Base-by-base conservation (phyloP, 2,329 filamentous ascomycete species). In the Graphium sp. region DNA sequence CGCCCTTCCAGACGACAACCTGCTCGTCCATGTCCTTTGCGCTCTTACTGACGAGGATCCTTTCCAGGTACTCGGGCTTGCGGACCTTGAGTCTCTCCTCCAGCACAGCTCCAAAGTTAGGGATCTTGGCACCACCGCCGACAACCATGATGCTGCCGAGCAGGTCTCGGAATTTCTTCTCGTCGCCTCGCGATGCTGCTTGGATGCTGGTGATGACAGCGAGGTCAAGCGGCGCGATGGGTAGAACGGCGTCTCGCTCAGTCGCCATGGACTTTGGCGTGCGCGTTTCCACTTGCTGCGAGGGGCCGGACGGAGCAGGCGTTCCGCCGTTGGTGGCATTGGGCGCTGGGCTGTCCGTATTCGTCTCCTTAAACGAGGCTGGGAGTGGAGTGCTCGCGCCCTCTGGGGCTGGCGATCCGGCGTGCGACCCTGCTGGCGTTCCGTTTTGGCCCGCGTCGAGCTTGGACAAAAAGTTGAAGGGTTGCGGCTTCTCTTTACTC, bases 1-100 rank as follows among this genome's bases (percentile, higher is more conserved):
- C 89, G 4, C 89, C 89, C 63, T 98, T 98, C 89, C 89, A 98
- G 7, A 77, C 75, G 30, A 95, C 79, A n/a, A 95, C 85, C 53
- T 94, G 84, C 34, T 89, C 83, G 52, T 98, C 89, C 58, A 98
- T 77, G 42, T 98, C 89, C 42, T 87, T 65, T 0, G 89, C 89
- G 63, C 63, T 89, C 35, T 64, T 59, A 35, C 68, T 72, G 29
- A 75, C 70, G 15, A 74, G 52, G 35, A 75, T 71, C 34, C 61
- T 58, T 18, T 75, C 72, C 13, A 52, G 51, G 24, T 76, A 50
- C 37, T 75, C 71, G 4, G 68, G 68, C 24, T 68, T 53, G 28
- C 75, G 62, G 35, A 66, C 62, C 42, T 82, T 74, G 28, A 95
- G 63, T 41, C 73, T 69, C 44, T 87, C 78, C 53, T 98, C 89